phyloP scores from a whole-genome alignment of 2,329 filamentous ascomycete species.

The Phyllosticta paracitricarpa region DNA sequence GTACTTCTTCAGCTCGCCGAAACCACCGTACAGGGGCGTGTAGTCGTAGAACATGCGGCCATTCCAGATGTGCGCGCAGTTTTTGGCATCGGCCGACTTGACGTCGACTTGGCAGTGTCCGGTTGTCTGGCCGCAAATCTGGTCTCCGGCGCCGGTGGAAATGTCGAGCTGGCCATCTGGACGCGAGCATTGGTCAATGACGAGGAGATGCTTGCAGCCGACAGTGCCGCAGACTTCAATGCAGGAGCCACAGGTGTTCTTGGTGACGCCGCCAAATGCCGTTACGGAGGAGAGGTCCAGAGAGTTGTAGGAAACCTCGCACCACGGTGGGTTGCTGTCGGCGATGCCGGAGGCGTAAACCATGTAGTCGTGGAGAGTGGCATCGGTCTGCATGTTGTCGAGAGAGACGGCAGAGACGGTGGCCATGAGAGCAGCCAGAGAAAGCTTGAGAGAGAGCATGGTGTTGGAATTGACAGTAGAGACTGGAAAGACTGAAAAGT shows the following conservation, averaged over 20 bases:
- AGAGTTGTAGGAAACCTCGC: conserved; percentile 2
- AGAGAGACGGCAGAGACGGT: not conserved
- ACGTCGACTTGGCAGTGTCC: conserved; percentile 3
- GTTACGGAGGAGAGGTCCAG: conserved; percentile 6
- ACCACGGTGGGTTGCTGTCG: conserved; percentile 7
- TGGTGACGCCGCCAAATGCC: conserved; percentile 4
- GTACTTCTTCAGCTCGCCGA: not conserved
- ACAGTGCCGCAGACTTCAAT: conserved; percentile 86
- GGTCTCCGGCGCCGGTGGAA: conserved; percentile 3
- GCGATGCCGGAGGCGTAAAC: not conserved
- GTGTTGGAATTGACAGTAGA: not conserved
- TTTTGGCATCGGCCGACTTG: not conserved
- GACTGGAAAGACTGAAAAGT: not conserved
- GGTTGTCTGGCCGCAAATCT: conserved; percentile 2
- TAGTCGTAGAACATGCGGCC: conserved; percentile 5
- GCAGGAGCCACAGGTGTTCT: conserved; percentile 38
- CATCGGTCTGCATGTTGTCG: conserved; percentile 2
- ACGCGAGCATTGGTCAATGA: conserved; percentile 54
- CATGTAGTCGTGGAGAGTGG: conserved; percentile 9
- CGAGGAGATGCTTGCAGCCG: conserved; percentile 95
- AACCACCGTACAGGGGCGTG: not conserved
- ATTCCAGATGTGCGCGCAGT: conserved; percentile 7
- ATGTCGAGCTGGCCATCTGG: conserved; percentile 4
- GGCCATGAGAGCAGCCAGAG: not conserved
- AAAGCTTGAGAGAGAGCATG: not conserved